Base-by-base conservation (phyloP, 2,329 filamentous ascomycete species). In the Penicillium sp. region DNA sequence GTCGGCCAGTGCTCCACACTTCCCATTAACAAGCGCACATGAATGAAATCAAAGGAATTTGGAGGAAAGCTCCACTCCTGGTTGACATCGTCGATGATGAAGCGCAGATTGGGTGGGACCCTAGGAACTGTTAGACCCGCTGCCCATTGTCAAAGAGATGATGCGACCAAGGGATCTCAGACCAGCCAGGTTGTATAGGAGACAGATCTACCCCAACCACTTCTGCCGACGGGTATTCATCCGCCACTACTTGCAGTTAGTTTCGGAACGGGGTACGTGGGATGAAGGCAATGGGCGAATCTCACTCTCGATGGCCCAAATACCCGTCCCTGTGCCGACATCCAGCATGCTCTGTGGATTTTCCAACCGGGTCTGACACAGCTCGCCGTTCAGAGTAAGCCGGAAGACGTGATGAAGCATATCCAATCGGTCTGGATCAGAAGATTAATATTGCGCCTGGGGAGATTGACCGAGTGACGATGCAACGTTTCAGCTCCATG, bases 181-280 rank as follows among this genome's bases (percentile, higher is more conserved):
- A 44, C 50, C 50, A 70, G 41, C 60, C 56, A 4, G 72, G 73
- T 46, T 76, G 73, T 36, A 75, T 75, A 19, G 73, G 71, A 1
- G 67, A 71, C 19, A 75, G 64, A 47, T 76, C 72, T 8, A 64
- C 70, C 23, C 73, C 74, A 1, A 67, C 64, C 28, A 77, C 65
- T 20, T 63, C 54, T 13, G 71, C 68, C 10, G 54, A 57, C 7
- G 65, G 63, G 36, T 63, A 57, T 27, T 65, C 31, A 48, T 69
- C 47, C 30, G 57, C 61, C 29, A 63, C 51, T 42, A 15, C 11
- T 21, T n/a, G 10, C n/a, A 5, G 18, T 29, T 23, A 32, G 27
- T 9, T 27, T 13, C 10, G 11, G 14, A 27, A 13, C 5, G 18
- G 8, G 16, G n/a, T 10, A 21, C 13, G 18, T 15, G 19, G 9